phyloP scores from a whole-genome alignment of 2,329 filamentous ascomycete species.

The Cytospora leucostoma region DNA sequence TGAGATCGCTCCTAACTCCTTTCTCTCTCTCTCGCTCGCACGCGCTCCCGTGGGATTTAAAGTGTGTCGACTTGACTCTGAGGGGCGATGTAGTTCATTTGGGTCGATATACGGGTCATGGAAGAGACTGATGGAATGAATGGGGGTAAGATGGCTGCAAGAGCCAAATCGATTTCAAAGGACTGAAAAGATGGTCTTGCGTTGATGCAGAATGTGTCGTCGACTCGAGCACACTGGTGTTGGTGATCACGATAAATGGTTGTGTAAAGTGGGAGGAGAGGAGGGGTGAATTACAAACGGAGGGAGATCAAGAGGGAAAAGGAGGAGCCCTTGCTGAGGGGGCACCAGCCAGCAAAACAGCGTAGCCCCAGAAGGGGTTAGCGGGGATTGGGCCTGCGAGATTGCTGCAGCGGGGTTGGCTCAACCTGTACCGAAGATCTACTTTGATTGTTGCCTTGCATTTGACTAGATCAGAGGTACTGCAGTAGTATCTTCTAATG shows the following conservation, averaged over 20 bases:
- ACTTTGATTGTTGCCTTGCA: neutral
- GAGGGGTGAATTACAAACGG: conserved; percentile 36
- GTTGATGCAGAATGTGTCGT: conserved; percentile 28
- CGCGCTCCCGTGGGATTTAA: conserved; percentile 70
- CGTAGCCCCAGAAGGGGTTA: conserved; percentile 16
- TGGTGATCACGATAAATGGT: conserved; percentile 29
- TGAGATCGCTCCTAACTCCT: conserved; percentile 54
- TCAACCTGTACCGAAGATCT: neutral
- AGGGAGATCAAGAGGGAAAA: conserved; percentile 33
- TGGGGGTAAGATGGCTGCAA: conserved; percentile 41
- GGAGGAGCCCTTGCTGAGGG: conserved; percentile 31
- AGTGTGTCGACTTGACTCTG: conserved; percentile 64
- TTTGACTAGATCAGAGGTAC: neutral
- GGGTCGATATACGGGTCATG: conserved; percentile 58
- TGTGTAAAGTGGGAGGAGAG: conserved; percentile 34
- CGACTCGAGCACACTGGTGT: conserved; percentile 6
- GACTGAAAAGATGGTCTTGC: conserved; percentile 33
- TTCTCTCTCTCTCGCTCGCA: conserved; percentile 58
- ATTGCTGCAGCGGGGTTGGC: conserved; percentile 17
- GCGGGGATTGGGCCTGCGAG: conserved; percentile 18
- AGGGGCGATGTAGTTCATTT: conserved; percentile 53
- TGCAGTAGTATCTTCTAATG: neutral
- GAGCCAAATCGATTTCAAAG: conserved; percentile 33
- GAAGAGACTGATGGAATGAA: conserved; percentile 43
- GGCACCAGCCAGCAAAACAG: conserved; percentile 24